These are phyloP conservation scores for Torrubiellomyces zombiae DNA, from an alignment of 2,329 filamentous ascomycete genomes.

Conservation along the genomic window DNA sequence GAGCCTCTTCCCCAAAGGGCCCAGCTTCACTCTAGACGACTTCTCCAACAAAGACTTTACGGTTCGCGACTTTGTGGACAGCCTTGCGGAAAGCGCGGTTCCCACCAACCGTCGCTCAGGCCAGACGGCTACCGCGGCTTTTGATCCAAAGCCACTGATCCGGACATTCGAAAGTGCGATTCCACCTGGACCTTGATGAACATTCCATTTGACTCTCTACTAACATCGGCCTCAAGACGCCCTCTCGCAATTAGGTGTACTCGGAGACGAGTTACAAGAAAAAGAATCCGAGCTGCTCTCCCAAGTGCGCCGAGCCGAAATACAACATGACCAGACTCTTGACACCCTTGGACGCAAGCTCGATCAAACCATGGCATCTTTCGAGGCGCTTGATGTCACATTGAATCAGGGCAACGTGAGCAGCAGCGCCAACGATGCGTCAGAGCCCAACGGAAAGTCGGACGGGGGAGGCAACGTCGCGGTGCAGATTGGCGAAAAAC, in stretches of 20 bases:
- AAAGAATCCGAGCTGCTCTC: conserved; percentile 83
- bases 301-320: conserved; percentile 78
- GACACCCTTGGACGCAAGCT: conserved; percentile 77
- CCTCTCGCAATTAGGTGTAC: conserved; percentile 48
- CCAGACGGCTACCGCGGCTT: conserved; percentile 42
- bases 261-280: conserved; percentile 73
- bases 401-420: conserved; percentile 44
- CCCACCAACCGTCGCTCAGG: conserved; percentile 67
- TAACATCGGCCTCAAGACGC: conserved; percentile 26
- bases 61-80: conserved; percentile 92
- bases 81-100: conserved; percentile 70
- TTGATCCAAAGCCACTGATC: conserved; percentile 94
- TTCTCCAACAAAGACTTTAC: conserved; percentile 89
- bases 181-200: neutral
- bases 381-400: conserved; percentile 75
- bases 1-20: conserved; percentile 60
- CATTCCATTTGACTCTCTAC: neutral
- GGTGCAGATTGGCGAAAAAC: conserved; percentile 81
- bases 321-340: conserved; percentile 80
- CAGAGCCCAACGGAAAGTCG: conserved; percentile 16
- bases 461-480: conserved; percentile 69
- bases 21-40: conserved; percentile 75
- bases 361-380: conserved; percentile 80
- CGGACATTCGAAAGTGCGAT: conserved; percentile 69
- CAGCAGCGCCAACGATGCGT: conserved; percentile 19